Evolutionary conservation across 257 asterid species (phyloP).

Genomic region (Nicotiana sylvestris): DNA sequence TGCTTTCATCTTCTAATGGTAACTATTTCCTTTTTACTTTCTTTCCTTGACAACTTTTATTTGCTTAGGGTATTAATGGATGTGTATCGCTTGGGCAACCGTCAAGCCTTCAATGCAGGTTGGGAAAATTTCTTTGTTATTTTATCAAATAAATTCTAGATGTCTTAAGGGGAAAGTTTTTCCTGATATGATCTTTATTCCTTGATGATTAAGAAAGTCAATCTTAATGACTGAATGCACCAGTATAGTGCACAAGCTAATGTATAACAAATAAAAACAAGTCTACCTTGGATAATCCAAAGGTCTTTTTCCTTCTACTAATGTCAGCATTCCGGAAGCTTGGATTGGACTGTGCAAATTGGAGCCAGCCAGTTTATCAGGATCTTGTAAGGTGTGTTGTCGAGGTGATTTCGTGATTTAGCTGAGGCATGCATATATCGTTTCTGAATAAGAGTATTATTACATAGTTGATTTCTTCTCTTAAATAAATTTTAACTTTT

Average conservation of each 20-base stretch:
- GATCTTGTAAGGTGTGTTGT: constrained; percentile 75
- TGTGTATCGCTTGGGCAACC: constrained; percentile 65
- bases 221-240: background rate
- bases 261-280: background rate
- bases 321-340: constrained; percentile 82
- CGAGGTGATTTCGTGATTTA: constrained; percentile 8
- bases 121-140: background rate
- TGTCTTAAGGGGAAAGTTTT: background rate
- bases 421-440: background rate
- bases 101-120: constrained; percentile 89
- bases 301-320: constrained; percentile 27
- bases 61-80: constrained; percentile 88
- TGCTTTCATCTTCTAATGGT: background rate
- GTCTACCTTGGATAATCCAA: background rate
- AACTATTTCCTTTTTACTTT: background rate
- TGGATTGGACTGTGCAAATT: constrained; percentile 97
- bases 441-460: background rate
- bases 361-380: constrained; percentile 86
- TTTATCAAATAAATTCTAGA: constrained; percentile 10
- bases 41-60: constrained; percentile 18
- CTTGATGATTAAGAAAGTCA: background rate
- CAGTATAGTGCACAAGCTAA: background rate
- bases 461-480: background rate
- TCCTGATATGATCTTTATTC: background rate
- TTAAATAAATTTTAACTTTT: background rate